These are phyloP conservation scores for Lachancea meyersii DNA, from an alignment of 805 yeast species.

Conservation along the genomic window DNA sequence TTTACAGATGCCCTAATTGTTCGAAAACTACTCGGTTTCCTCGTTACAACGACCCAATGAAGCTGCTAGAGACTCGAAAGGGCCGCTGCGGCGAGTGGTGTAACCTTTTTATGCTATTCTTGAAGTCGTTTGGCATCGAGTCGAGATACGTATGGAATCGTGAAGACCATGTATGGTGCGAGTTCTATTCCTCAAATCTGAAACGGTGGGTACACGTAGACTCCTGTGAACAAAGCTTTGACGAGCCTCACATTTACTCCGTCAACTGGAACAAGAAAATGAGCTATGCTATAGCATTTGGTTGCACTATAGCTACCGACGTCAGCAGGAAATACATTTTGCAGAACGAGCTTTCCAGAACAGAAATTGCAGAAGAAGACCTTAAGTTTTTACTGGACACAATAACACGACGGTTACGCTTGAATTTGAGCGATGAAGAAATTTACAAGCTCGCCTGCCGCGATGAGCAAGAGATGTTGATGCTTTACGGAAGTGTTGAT, in stretches of 20 bases:
- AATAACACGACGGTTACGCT: slow-evolving; percentile 35
- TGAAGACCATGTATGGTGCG: slow-evolving; percentile 98
- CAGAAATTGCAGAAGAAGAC: slow-evolving; percentile 37
- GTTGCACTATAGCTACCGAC: slow-evolving; percentile 57
- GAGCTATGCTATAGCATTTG: slow-evolving; percentile 78
- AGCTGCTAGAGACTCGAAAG: slow-evolving; percentile 50
- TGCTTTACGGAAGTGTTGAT: slow-evolving; percentile 17
- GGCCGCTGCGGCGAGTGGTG: slow-evolving; percentile 98
- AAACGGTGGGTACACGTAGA: slow-evolving; percentile 84
- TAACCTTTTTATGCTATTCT: slow-evolving; percentile 65
- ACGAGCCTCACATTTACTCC: slow-evolving; percentile 70
- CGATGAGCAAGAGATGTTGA: slow-evolving; percentile 33
- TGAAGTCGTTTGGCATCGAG: slow-evolving; percentile 59
- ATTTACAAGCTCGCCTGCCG: slow-evolving; percentile 31
- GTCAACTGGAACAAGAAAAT: slow-evolving; percentile 90
- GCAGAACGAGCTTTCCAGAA: slow-evolving; percentile 42
- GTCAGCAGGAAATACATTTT: slow-evolving; percentile 62
- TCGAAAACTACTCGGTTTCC: slow-evolving; percentile 51
- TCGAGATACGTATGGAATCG: slow-evolving; percentile 77
- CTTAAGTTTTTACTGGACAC: slow-evolving; percentile 33
- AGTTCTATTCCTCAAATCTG: slow-evolving; percentile 57
- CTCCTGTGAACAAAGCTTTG: slow-evolving; percentile 80
- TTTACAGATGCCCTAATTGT: slow-evolving; percentile 57
- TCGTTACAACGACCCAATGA: slow-evolving; percentile 62
- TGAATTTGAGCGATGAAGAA: slow-evolving; percentile 30